Evolutionary conservation across 176 grass and related monocot species (phyloP), one percentile per base, ranked within the genome.

Genomic region (Poa annua): DNA sequence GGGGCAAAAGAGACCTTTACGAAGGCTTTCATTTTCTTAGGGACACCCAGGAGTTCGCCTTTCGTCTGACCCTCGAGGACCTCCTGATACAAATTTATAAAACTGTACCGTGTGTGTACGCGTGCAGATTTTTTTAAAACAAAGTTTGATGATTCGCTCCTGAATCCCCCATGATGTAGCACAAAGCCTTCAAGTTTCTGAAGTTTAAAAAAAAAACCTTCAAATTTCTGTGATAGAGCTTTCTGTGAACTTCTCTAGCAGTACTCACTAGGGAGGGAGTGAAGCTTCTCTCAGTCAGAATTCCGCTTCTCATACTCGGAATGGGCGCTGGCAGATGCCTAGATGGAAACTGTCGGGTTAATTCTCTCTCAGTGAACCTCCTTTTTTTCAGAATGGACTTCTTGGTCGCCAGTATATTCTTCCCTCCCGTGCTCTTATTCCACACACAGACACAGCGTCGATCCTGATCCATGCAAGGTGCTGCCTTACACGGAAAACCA

Each of bases 391-490:
- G 35, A 36, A 36, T 36, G 35, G 4, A 36, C 35, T 6, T 5
- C 35, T 36, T 36, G 35, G 35, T 36, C 5, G 35, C 35, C n/a
- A n/a, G n/a, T n/a, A n/a, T n/a, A 36, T 3, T 36, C 4, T 34
- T 34, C 34, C 34, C 4, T 34, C 34, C 34, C 34, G 3, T 11
- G 14, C 29, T 19, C 8, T 29, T 78, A 45, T 32, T 78, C 76
- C 76, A 62, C 8, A 11, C 54, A 4, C 35, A 36, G 5, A 25
- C 1, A 6, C 35, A 36, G 35, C 36, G 21, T 8, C 39, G 14
- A 79, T 48, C 39, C 59, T 79, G 77, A 79, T 79, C 77, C 77
- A 79, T 79, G 77, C 0, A 65, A 65, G 59, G 57, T 79, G 77
- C 59, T 79, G 25, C 34, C 52, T 79, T 47, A 34, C 59, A 79